Evolutionary conservation across 164 flowering plant species (phyloP).

Genomic region (Paratinospora sagittata): DNA sequence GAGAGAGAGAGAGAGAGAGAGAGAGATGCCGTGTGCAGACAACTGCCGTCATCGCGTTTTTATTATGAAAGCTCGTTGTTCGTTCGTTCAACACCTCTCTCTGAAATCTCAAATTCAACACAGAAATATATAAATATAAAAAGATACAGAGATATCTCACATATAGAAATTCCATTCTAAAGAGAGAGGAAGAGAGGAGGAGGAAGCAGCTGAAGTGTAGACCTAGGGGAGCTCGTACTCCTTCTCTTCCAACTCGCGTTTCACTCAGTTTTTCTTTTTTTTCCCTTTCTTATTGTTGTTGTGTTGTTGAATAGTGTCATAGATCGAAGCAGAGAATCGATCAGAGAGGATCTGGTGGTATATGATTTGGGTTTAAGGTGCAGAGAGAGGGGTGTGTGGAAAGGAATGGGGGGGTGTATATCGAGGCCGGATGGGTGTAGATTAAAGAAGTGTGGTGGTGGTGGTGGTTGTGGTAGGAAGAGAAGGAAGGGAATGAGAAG

Average conservation of each 20-base stretch:
- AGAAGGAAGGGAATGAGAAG: constrained; percentile 26
- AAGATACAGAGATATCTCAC: too few species aligned
- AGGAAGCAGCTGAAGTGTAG: background rate
- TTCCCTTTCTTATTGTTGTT: too few species aligned
- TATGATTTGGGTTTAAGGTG: background rate
- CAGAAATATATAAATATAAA: too few species aligned
- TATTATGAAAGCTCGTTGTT: background rate
- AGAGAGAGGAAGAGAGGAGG: background rate
- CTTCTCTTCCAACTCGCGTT: background rate
- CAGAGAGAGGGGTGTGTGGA: background rate
- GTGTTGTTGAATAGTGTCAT: too few species aligned
- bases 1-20: background rate
- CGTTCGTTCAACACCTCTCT: too few species aligned
- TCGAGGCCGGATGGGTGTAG: constrained; percentile 41
- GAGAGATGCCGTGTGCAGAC: constrained; percentile 13
- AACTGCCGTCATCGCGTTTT: constrained; percentile 11
- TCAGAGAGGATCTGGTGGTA: background rate
- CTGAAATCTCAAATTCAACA: background rate
- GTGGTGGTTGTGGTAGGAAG: constrained; percentile 13
- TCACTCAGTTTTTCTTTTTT: background rate
- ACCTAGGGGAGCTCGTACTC: background rate
- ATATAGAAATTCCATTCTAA: too few species aligned
- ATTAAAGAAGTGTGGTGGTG: constrained; percentile 20
- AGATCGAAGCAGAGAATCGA: too few species aligned
- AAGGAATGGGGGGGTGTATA: constrained; percentile 25